Evolutionary conservation across 2,329 filamentous ascomycete genomes (phyloP).

Genomic region (Monosporascus sp.): DNA sequence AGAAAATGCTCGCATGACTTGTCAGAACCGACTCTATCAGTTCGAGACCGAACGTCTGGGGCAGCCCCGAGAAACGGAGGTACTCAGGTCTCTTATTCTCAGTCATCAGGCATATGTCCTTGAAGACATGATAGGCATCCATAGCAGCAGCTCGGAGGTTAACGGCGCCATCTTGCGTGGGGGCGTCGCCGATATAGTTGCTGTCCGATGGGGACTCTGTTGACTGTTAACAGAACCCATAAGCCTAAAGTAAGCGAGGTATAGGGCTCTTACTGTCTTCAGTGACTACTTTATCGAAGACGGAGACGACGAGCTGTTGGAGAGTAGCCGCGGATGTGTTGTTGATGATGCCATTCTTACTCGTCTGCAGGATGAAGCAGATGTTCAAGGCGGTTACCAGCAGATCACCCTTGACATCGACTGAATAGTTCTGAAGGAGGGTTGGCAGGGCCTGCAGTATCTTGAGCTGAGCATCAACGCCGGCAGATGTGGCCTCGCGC

Average conservation of each 20-base stretch:
- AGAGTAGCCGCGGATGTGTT: slow-evolving; percentile 95
- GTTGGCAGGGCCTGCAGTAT: slow-evolving; percentile 89
- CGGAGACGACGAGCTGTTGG: slow-evolving; percentile 85
- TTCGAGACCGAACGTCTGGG: slow-evolving; percentile 77
- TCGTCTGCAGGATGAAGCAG: slow-evolving; percentile 84
- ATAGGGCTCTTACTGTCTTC: slow-evolving; percentile 66
- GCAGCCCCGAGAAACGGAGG: slow-evolving; percentile 71
- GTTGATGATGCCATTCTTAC: slow-evolving; percentile 89
- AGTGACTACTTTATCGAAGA: slow-evolving; percentile 83
- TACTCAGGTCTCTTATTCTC: slow-evolving; percentile 81
- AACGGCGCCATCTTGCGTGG: slow-evolving; percentile 59
- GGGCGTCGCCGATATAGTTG: slow-evolving; percentile 61
- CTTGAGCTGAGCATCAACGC: slow-evolving; percentile 89
- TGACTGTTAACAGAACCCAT: slow-evolving; percentile 9
- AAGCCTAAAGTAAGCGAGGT: not conserved
- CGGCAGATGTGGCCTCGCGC: slow-evolving; percentile 74
- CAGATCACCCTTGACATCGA: slow-evolving; percentile 73
- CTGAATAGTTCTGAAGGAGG: slow-evolving; percentile 82
- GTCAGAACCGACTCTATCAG: slow-evolving; percentile 37
- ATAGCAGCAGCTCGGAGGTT: slow-evolving; percentile 70
- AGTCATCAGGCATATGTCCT: slow-evolving; percentile 82
- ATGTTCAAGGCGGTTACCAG: slow-evolving; percentile 81
- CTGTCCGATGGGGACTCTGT: slow-evolving; percentile 44
- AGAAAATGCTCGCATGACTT: slow-evolving; percentile 71
- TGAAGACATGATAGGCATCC: slow-evolving; percentile 83